These are phyloP conservation scores for Vickermania ingenoplastis DNA, from an alignment of 208 protist genomes.

Conservation along the genomic window DNA sequence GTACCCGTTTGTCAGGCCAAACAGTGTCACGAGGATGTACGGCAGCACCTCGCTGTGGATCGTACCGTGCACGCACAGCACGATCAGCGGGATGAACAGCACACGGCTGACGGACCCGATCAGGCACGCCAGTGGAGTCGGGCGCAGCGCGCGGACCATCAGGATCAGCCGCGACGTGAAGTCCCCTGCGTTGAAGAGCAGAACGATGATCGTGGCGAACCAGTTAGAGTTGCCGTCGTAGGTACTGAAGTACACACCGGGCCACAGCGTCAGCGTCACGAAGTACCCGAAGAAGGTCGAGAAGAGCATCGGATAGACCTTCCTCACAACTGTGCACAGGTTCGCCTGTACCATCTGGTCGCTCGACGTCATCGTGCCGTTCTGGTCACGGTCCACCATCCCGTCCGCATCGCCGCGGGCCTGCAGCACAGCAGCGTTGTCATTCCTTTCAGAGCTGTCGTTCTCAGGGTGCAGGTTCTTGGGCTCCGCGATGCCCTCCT, in stretches of 20 bases:
- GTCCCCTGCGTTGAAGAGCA: slow-evolving; percentile 33
- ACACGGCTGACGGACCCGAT: slow-evolving; percentile 17
- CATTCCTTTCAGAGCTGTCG: neutral
- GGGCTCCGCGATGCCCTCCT: no score
- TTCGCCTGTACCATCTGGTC: slow-evolving; percentile 20
- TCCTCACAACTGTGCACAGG: slow-evolving; percentile 10
- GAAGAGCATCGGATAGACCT: slow-evolving; percentile 21
- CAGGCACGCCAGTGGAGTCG: slow-evolving; percentile 9
- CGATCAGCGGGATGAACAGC: slow-evolving; percentile 16
- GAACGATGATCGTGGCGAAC: slow-evolving; percentile 22
- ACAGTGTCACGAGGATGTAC: slow-evolving; percentile 20
- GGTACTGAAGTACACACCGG: slow-evolving; percentile 19
- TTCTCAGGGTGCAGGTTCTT: no score
- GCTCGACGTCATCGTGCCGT: slow-evolving; percentile 14
- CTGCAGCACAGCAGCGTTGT: slow-evolving; percentile 1
- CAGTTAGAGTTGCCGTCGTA: slow-evolving; percentile 4
- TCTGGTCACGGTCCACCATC: slow-evolving; percentile 10
- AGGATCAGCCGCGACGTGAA: slow-evolving; percentile 14
- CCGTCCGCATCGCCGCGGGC: slow-evolving; percentile 3
- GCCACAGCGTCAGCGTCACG: slow-evolving; percentile 23
- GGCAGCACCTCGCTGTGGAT: slow-evolving; percentile 13
- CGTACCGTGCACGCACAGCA: slow-evolving; percentile 19
- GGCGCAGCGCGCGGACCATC: slow-evolving; percentile 8
- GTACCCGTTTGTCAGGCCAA: slow-evolving; percentile 41
- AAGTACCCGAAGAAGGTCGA: slow-evolving; percentile 17